Evolutionary conservation across 208 protist genomes (phyloP).

Genomic region (Acanthamoeba culbertsoni): DNA sequence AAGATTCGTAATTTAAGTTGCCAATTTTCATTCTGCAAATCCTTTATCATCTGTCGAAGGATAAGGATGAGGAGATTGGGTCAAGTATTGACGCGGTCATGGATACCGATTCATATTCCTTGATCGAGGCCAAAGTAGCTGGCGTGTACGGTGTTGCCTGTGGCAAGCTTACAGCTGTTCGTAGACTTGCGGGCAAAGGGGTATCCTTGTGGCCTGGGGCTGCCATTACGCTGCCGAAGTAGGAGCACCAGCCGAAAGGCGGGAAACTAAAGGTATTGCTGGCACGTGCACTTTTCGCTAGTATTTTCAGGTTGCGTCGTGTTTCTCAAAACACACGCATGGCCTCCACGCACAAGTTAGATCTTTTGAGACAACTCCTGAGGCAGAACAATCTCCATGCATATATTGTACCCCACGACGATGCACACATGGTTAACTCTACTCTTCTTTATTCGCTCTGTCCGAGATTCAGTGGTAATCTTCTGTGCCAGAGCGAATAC

Average conservation of each 20-base stretch:
- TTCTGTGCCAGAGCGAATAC: constrained; percentile 89
- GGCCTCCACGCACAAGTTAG: constrained; percentile 40
- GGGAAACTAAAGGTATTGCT: neutral
- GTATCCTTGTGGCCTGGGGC: too few relatives aligned
- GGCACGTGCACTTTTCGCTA: too few relatives aligned
- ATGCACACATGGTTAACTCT: constrained; percentile 89
- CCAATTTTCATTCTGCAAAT: constrained; percentile 25
- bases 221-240: too few relatives aligned
- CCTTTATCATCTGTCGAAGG: neutral
- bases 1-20: constrained; percentile 22
- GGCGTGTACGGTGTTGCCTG: neutral
- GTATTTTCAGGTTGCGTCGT: too few relatives aligned
- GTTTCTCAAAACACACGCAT: too few relatives aligned
- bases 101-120: constrained; percentile 31
- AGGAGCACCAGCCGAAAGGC: neutral
- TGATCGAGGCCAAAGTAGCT: neutral
- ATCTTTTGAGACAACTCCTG: constrained; percentile 87
- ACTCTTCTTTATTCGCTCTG: too few relatives aligned
- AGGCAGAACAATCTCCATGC: constrained; percentile 79
- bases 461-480: neutral
- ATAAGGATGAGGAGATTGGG: neutral
- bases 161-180: too few relatives aligned
- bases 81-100: neutral
- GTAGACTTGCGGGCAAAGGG: too few relatives aligned
- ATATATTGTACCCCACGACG: constrained; percentile 90